A percentile compares a stretch with the other conserved stretches of the same genome.
These are phyloP conservation scores for Chrysosphaeria jannelii DNA, from an alignment of 2,329 filamentous ascomycete species.

Conservation along the genomic window DNA sequence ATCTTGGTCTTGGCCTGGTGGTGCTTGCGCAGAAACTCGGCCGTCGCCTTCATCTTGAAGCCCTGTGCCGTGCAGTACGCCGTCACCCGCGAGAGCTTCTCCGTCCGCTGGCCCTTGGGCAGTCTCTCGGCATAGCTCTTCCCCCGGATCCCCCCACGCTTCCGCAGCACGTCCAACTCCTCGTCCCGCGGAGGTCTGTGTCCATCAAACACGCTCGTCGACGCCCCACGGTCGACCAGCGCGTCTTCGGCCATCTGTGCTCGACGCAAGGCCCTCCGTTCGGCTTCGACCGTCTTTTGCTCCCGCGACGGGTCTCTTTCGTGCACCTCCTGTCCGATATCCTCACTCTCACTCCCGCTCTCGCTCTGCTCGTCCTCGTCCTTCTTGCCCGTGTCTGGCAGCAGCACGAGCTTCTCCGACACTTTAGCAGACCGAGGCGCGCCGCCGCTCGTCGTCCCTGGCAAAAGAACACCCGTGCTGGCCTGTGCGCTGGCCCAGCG, in stretches of 20 bases:
- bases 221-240: background rate
- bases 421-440: conserved; percentile 28
- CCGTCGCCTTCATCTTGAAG: conserved; percentile 70
- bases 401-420: conserved; percentile 82
- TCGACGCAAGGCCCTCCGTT: conserved; percentile 12
- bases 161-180: conserved; percentile 31
- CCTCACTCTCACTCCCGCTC: conserved; percentile 24
- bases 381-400: conserved; percentile 32
- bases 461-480: no score
- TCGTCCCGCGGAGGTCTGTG: conserved; percentile 32
- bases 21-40: conserved; percentile 59
- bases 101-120: conserved; percentile 60
- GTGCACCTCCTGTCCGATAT: conserved; percentile 8
- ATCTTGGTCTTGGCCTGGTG: conserved; percentile 84
- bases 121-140: conserved; percentile 88
- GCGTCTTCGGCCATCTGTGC: conserved; percentile 3
- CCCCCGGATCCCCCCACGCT: conserved; percentile 28
- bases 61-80: conserved; percentile 90
- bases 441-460: conserved; percentile 2
- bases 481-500: background rate
- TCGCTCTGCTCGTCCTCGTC: conserved; percentile 13
- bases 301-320: conserved; percentile 7
- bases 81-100: conserved; percentile 69
- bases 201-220: conserved; percentile 3
- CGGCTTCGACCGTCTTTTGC: conserved; percentile 19